A percentile compares a stretch with the other conserved stretches of the same genome.
Conservation (phyloP, 352 stramenopile genomes). For the Blastocystis sp. region DNA sequence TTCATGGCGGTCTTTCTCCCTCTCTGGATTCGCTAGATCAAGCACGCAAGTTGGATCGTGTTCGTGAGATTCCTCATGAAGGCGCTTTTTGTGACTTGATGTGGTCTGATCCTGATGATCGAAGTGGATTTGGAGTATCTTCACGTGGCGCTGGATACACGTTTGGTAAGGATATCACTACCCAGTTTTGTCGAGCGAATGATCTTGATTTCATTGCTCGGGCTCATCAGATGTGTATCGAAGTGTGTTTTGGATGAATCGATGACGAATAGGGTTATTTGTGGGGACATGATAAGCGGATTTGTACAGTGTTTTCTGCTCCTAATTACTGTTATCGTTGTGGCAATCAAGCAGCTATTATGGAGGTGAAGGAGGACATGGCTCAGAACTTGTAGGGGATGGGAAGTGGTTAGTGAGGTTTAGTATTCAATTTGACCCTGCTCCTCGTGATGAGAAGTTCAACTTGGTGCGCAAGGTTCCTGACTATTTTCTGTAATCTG, state of each 20-base stretch:
- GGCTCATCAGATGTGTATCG: conserved; percentile 82
- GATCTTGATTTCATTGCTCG: conserved; percentile 78
- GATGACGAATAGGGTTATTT: conserved; percentile 78
- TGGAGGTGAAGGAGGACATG: conserved; percentile 79
- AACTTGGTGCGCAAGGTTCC: conserved; percentile 86
- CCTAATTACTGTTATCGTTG: conserved; percentile 84
- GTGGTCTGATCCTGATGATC: conserved; percentile 71
- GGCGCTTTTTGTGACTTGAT: conserved; percentile 70
- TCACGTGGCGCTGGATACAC: conserved; percentile 81
- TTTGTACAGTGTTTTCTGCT: conserved; percentile 82
- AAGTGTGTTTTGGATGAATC: conserved; percentile 68
- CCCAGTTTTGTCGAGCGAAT: conserved; percentile 81
- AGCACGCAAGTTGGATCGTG: conserved; percentile 69
- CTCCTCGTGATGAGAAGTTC: conserved; percentile 83
- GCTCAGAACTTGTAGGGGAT: conserved; percentile 28
- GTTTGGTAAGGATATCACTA: conserved; percentile 79
- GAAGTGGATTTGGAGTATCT: conserved; percentile 70
- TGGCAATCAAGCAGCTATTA: conserved; percentile 84
- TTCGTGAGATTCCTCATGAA: conserved; percentile 70
- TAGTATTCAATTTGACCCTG: conserved; percentile 83
- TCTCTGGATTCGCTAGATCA: conserved; percentile 70
- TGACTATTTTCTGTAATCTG: conserved; percentile 84
- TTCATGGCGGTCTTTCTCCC: conserved; percentile 70
- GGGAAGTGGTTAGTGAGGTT: background rate
- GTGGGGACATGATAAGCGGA: conserved; percentile 83